Evolutionary conservation across 202 grass and related monocot genomes (phyloP).

Genomic region (Carex arenaria): DNA sequence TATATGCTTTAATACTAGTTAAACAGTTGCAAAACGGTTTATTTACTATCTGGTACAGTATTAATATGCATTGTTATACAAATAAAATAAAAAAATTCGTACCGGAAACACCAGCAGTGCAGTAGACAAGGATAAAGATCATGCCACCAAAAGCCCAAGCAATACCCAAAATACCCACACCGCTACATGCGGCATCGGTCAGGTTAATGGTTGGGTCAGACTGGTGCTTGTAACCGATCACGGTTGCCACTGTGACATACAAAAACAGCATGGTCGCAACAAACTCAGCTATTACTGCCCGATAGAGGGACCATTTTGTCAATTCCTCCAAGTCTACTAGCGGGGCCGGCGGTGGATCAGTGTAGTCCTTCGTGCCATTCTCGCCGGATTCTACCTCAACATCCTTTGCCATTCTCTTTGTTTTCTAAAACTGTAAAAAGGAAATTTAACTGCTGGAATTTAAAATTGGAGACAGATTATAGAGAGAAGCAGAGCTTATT

Average conservation of each 20-base stretch:
- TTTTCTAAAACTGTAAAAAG: background rate
- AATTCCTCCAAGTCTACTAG: conserved; percentile 53
- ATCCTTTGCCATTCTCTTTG: conserved; percentile 56
- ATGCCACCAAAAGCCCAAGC: conserved; percentile 96
- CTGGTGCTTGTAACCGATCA: conserved; percentile 73
- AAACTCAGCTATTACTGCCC: conserved; percentile 68
- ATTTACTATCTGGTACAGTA: background rate
- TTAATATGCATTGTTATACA: background rate
- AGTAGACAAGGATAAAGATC: conserved; percentile 97
- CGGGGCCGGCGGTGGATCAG: conserved; percentile 58
- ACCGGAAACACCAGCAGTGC: conserved; percentile 90
- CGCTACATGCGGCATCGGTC: conserved; percentile 52
- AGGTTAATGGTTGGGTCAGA: conserved; percentile 16
- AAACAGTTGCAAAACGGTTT: background rate
- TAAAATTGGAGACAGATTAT: background rate
- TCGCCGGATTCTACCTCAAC: conserved; percentile 43
- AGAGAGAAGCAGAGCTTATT: background rate
- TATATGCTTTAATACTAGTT: background rate
- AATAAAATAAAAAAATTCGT: background rate
- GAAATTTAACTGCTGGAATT: background rate
- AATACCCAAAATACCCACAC: conserved; percentile 88
- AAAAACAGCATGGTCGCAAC: conserved; percentile 73
- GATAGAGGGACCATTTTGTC: conserved; percentile 69
- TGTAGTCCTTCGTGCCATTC: conserved; percentile 59
- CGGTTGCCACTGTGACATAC: conserved; percentile 75